Percentiles rank a stretch among this genome's conserved stretches.
Conservation (phyloP, 129 eudicot genomes). For the Tagetes erecta region DNA sequence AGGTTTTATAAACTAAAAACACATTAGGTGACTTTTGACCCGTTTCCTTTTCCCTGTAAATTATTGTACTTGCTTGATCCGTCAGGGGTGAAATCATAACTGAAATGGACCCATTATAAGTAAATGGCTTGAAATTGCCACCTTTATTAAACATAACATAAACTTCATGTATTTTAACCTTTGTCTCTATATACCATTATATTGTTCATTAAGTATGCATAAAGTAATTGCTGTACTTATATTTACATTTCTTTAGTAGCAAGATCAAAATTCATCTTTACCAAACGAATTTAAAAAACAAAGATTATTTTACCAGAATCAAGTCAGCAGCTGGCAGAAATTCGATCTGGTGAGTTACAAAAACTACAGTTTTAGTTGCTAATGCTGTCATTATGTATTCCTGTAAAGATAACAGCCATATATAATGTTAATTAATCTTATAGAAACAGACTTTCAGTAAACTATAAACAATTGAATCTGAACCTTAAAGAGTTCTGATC, state of each 20-base stretch:
- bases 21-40: not conserved
- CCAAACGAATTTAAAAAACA: not conserved
- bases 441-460: not conserved
- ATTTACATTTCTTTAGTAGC: conserved; percentile 9
- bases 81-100: not conserved
- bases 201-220: not conserved
- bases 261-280: conserved; percentile 8
- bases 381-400: conserved; percentile 87
- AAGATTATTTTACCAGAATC: conserved; percentile 62
- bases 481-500: conserved; percentile 84
- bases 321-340: conserved; percentile 86
- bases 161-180: conserved; percentile 9
- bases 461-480: not conserved
- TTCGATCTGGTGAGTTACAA: conserved; percentile 95
- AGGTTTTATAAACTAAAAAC: not conserved
- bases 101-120: not conserved
- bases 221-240: not conserved
- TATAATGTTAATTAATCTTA: conserved; percentile 24
- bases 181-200: not conserved
- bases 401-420: conserved; percentile 39
- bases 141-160: not conserved
- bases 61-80: not conserved
- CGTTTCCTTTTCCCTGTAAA: not conserved
- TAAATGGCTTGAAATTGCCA: not conserved
- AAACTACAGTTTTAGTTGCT: conserved; percentile 84